These are phyloP conservation scores for Bathelium albidoporum DNA, from an alignment of 495 filamentous ascomycete genomes.

Conservation along the genomic window DNA sequence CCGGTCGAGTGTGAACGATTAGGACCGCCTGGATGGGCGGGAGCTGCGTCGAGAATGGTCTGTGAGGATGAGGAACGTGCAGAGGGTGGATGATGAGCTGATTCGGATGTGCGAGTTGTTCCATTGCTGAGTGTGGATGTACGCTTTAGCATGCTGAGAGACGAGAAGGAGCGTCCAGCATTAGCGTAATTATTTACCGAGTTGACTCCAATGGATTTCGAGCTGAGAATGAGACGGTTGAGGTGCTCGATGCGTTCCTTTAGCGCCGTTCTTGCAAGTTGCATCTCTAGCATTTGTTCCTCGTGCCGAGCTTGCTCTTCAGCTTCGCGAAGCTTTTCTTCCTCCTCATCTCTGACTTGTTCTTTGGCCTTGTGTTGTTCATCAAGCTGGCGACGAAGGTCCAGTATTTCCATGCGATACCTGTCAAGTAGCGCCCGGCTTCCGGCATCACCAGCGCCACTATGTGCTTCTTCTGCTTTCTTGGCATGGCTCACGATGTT, in stretches of 20 bases:
- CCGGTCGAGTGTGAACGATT: background rate
- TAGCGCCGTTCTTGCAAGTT: slow-evolving; percentile 84
- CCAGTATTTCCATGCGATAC: slow-evolving; percentile 87
- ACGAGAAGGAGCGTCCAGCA: slow-evolving; percentile 53
- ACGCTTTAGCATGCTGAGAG: slow-evolving; percentile 59
- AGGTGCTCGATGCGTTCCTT: slow-evolving; percentile 97
- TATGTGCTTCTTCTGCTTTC: slow-evolving; percentile 80
- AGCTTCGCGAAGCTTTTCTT: slow-evolving; percentile 59
- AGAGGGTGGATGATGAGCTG: slow-evolving; percentile 30
- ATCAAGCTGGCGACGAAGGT: slow-evolving; percentile 73
- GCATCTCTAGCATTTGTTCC: slow-evolving; percentile 97
- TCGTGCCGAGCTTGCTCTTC: slow-evolving; percentile 79
- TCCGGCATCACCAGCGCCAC: slow-evolving; percentile 55
- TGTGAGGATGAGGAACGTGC: slow-evolving; percentile 51
- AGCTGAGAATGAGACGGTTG: slow-evolving; percentile 88
- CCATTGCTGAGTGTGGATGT: slow-evolving; percentile 41
- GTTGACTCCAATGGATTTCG: slow-evolving; percentile 92
- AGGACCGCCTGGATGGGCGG: slow-evolving; percentile 4
- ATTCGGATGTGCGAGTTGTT: slow-evolving; percentile 33
- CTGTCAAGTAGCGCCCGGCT: slow-evolving; percentile 82
- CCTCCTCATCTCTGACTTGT: slow-evolving; percentile 51
- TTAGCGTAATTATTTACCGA: slow-evolving; percentile 16
- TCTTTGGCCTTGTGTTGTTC: slow-evolving; percentile 57
- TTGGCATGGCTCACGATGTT: slow-evolving; percentile 97
- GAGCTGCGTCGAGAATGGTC: slow-evolving; percentile 16